Percentiles rank a stretch among this genome's conserved stretches.
phyloP scores from a whole-genome alignment of 352 stramenopile species.

The Globisporangium irregulare region DNA sequence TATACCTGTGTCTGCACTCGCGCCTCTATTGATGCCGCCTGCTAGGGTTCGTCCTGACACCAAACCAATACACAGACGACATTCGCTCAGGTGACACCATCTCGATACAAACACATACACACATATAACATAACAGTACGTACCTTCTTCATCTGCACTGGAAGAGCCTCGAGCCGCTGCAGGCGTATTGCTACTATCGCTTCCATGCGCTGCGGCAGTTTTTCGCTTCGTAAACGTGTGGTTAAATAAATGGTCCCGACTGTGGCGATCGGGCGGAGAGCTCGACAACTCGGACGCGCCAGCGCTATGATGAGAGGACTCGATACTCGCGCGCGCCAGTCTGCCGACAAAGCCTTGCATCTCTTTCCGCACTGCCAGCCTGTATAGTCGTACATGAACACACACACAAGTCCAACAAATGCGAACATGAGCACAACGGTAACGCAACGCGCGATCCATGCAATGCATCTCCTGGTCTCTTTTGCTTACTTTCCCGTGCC shows the following conservation, averaged over 20 bases:
- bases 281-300: background rate
- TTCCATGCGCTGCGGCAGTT: background rate
- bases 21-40: slow-evolving; percentile 20
- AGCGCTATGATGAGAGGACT: slow-evolving; percentile 26
- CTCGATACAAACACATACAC: background rate
- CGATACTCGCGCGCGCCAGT: slow-evolving; percentile 49
- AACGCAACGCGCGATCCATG: background rate
- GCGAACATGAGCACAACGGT: background rate
- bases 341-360: slow-evolving; percentile 70
- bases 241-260: slow-evolving; percentile 15
- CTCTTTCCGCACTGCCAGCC: slow-evolving; percentile 55
- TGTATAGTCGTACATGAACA: slow-evolving; percentile 7
- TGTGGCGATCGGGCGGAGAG: slow-evolving; percentile 9
- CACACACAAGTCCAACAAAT: background rate
- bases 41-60: background rate
- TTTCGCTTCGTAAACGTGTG: slow-evolving; percentile 21
- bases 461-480: background rate
- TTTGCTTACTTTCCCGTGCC: slow-evolving; percentile 52
- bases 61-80: background rate
- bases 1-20: slow-evolving; percentile 10
- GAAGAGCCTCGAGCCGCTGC: background rate
- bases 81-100: background rate
- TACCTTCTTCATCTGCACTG: background rate
- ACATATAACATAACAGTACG: background rate
- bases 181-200: background rate